Base-by-base conservation (phyloP, 2,329 filamentous ascomycete genomes). In the Trichophyton equinum region DNA sequence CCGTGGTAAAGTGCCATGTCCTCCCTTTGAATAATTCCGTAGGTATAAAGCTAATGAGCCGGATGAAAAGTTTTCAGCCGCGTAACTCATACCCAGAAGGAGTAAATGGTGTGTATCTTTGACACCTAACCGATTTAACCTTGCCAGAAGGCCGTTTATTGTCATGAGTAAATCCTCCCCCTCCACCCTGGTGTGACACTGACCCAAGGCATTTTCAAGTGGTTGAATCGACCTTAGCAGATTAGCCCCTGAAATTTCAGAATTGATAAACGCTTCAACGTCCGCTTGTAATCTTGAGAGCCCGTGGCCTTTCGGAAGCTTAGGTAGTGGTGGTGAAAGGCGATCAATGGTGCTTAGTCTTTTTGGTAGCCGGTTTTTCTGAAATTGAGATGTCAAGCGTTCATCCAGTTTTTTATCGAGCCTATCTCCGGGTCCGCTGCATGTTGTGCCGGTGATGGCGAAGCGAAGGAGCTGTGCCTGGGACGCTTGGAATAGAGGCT, bases 391-490 rank as follows among this genome's bases (percentile, higher is more conserved):
- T 13, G 62, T 60, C 18, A 71, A 56, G 8, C 64, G 55, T 40
- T 59, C 30, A 46, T 68, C 63, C 25, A 67, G 30, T 2, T 61
- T 55, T 4, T 58, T 11, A 11, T 61, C 60, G 15, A 33, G 40
- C 3, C 58, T 53, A 3, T 59, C 18, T 36, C 65, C 55, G 7
- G 60, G 27, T 30, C 51, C 18, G 18, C 60, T 33, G 49, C 62
- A 53, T 33, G 63, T 65, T 22, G 63, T 68, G 30, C 67, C 67
- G 7, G 64, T 72, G 40, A 75, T 55, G 11, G 68, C 65, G 64
- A 70, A 74, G 59, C 71, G 70, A 44, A 74, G 63, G 55, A 73
- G 55, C 58, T 73, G 67, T 20, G 70, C 68, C 22, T 68, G 65
- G 44, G 68, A 64, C 60, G 57, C 25, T 22, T 59, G 55, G 7